phyloP scores from a whole-genome alignment of 345 rosid genomes.

The Eutrema heterophyllum region DNA sequence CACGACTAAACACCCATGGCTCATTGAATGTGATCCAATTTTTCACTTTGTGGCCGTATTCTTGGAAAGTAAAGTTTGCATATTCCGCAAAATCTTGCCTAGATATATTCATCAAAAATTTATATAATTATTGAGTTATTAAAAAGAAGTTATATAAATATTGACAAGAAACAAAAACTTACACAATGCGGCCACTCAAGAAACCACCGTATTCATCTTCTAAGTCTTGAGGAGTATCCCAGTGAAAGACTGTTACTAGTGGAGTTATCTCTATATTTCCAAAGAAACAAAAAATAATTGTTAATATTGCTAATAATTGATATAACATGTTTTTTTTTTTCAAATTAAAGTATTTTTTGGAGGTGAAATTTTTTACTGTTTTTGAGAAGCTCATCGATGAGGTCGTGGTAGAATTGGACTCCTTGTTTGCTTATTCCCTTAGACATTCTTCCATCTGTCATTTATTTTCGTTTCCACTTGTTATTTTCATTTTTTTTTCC shows the following conservation, averaged over 20 bases:
- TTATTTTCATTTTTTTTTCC: not conserved
- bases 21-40: constrained; percentile 32
- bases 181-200: constrained; percentile 28
- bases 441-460: constrained; percentile 29
- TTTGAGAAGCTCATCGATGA: constrained; percentile 46
- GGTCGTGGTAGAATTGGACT: constrained; percentile 41
- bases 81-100: constrained; percentile 25
- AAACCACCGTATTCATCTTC: constrained; percentile 39
- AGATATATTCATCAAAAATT: not conserved
- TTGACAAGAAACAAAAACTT: not conserved
- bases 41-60: constrained; percentile 30
- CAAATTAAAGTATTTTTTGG: not conserved
- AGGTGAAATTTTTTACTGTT: constrained; percentile 10
- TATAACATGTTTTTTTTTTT: not conserved
- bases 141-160: not conserved
- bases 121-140: not conserved
- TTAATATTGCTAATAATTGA: too few relatives aligned
- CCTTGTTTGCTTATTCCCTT: constrained; percentile 46
- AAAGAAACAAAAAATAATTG: not conserved
- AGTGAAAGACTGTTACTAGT: constrained; percentile 31
- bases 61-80: constrained; percentile 30
- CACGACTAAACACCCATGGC: constrained; percentile 34
- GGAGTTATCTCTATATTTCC: constrained; percentile 14
- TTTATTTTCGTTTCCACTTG: not conserved
- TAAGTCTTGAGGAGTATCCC: constrained; percentile 34